These are phyloP conservation scores for Calonectria fujianensis DNA, from an alignment of 2,329 filamentous ascomycete species.

Conservation along the genomic window DNA sequence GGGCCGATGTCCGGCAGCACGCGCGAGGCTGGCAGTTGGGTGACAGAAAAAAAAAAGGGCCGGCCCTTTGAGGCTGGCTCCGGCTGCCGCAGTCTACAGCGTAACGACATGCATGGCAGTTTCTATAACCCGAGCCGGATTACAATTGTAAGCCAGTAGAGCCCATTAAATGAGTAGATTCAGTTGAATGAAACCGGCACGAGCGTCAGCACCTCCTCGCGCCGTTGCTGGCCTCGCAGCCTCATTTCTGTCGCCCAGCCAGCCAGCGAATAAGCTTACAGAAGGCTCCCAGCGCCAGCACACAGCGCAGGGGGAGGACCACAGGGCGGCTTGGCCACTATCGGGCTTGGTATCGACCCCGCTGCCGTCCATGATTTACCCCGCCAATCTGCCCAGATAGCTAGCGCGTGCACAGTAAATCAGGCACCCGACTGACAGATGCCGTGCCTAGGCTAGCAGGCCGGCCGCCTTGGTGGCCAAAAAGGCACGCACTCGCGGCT, in stretches of 20 bases:
- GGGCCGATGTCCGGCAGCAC: constrained; percentile 11
- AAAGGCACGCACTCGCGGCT: background rate
- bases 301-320: background rate
- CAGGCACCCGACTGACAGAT: constrained; percentile 19
- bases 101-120: background rate
- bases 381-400: constrained; percentile 18
- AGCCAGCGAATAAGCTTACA: constrained; percentile 7
- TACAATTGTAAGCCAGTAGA: background rate
- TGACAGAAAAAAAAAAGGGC: background rate
- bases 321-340: background rate
- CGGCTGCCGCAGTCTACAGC: background rate
- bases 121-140: background rate
- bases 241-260: background rate
- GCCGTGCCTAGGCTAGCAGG: background rate
- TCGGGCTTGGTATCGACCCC: constrained; percentile 11
- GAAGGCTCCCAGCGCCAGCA: constrained; percentile 23
- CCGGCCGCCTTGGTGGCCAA: constrained; percentile 1
- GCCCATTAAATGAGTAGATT: background rate
- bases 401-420: background rate
- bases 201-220: background rate
- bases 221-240: background rate
- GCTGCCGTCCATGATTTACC: constrained; percentile 20
- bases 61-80: background rate
- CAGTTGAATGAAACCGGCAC: background rate
- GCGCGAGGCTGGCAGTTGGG: background rate